A percentile compares a stretch with the other conserved stretches of the same genome.
These are phyloP conservation scores for Lathyrus sativus DNA, from an alignment of 306 rosid genomes.

Conservation along the genomic window DNA sequence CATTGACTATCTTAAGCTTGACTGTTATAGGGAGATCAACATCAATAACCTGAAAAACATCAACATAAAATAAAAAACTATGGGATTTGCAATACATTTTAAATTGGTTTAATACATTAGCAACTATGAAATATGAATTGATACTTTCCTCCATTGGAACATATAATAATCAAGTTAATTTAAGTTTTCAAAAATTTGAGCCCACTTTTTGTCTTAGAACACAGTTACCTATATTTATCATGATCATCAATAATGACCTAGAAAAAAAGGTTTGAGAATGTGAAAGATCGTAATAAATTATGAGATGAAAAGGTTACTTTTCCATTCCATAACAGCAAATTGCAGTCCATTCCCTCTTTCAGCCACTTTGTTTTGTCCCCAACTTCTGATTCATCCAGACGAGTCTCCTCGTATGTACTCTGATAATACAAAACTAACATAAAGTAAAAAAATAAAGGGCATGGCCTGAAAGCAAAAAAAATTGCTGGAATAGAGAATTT, in stretches of 20 bases:
- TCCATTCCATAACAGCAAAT: constrained; percentile 84
- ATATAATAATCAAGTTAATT: constrained; percentile 7
- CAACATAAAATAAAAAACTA: not conserved
- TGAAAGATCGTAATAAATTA: constrained; percentile 17
- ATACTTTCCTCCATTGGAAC: constrained; percentile 12
- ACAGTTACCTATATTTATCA: constrained; percentile 5
- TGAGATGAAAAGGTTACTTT: constrained; percentile 52
- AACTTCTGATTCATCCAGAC: constrained; percentile 64
- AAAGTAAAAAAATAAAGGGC: constrained; percentile 22
- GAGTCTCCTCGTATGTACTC: constrained; percentile 82
- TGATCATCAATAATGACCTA: not conserved
- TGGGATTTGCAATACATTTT: constrained; percentile 12
- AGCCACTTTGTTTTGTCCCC: constrained; percentile 83
- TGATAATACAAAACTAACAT: constrained; percentile 40
- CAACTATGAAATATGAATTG: constrained; percentile 14
- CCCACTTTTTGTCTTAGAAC: constrained; percentile 16
- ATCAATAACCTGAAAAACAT: constrained; percentile 70
- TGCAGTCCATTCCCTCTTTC: constrained; percentile 99
- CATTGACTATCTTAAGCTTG: constrained; percentile 64
- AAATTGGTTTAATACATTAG: constrained; percentile 13
- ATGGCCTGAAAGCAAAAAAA: constrained; percentile 29
- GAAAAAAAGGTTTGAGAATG: constrained; percentile 23
- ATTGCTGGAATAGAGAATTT: constrained; percentile 30
- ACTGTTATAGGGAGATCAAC: constrained; percentile 73
- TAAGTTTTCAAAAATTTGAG: constrained; percentile 15